Base-by-base conservation (phyloP, 2,329 filamentous ascomycete genomes). In the Beauveria sp. region DNA sequence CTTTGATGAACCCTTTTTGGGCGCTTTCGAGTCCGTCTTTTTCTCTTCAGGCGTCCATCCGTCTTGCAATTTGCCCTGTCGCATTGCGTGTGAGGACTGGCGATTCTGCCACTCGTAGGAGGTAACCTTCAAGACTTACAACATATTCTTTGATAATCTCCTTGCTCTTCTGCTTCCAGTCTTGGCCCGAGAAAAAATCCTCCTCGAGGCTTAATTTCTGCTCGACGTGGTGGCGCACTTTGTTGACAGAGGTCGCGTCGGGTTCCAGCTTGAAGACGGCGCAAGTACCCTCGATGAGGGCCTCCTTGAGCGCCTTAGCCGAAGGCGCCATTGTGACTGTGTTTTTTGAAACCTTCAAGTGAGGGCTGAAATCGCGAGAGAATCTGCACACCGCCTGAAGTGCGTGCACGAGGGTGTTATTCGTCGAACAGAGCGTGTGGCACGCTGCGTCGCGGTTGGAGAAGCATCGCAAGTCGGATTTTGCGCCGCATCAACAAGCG, bases 121-220 rank as follows among this genome's bases (percentile, higher is more conserved):
- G 20, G 12, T 22, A 28, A 28, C 22, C 16, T 28, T 26, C 43
- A 10, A 7, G 3, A 76, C 81, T 64, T 76, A 86, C 84, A n/a
- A 81, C 78, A 53, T 77, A 73, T 20, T 73, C 72, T 57, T 80
- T 80, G 64, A 87, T 84, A n/a, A 86, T 66, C 1, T 70, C 68
- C 67, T 86, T 87, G 70, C 83, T 86, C 65, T 76, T 79, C 5
- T 73, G 69, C 69, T 87, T 86, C 85, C 85, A 87, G 18, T 79
- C 71, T 0, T 64, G 71, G 2, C 68, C 64, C 16, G 73, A 72
- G 55, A 87, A 79, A 63, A 85, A 84, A 0, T 77, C 80, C 1
- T 77, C 70, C 0, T 79, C 76, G 2, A 87, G 75, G 1, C 69
- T 71, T 1, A 83, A 71, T 48, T 79, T 71, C 34, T 79, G 71